Evolutionary conservation across 2,329 filamentous ascomycete species (phyloP).

Genomic region (Claviceps arundinis): DNA sequence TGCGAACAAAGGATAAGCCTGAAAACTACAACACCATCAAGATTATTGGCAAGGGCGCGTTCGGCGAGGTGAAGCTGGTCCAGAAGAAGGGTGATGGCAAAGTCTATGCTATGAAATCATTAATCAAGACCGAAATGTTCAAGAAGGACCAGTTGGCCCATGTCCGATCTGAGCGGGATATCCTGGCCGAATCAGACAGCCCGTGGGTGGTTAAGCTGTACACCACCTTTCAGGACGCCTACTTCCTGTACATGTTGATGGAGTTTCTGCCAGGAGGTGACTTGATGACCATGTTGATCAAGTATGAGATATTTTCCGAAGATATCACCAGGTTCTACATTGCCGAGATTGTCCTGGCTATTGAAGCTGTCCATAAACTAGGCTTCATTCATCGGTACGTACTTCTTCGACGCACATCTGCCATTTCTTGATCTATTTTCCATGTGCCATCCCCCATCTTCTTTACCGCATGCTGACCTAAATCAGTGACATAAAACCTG

Average conservation of each 20-base stretch:
- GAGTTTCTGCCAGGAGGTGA: slow-evolving; percentile 97
- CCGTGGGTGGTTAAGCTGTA: slow-evolving; percentile 98
- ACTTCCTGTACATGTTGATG: slow-evolving; percentile 98
- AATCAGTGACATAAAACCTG: slow-evolving; percentile 88
- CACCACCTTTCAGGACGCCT: slow-evolving; percentile 92
- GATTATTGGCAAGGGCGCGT: slow-evolving; percentile 97
- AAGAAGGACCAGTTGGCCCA: slow-evolving; percentile 97
- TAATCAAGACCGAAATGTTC: slow-evolving; percentile 99
- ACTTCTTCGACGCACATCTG: not conserved
- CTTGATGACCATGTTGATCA: slow-evolving; percentile 99
- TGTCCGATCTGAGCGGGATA: slow-evolving; percentile 93
- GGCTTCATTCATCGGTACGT: slow-evolving; percentile 94
- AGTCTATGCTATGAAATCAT: slow-evolving; percentile 94
- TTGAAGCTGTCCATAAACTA: slow-evolving; percentile 94
- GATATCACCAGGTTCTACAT: slow-evolving; percentile 99
- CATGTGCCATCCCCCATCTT: not conserved
- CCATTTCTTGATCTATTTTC: not conserved
- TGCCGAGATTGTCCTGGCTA: slow-evolving; percentile 94
- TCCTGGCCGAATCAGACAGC: slow-evolving; percentile 96
- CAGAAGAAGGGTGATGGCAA: slow-evolving; percentile 94
- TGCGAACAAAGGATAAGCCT: slow-evolving; percentile 84
- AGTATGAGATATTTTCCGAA: slow-evolving; percentile 98
- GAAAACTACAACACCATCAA: slow-evolving; percentile 94
- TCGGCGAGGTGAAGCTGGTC: slow-evolving; percentile 94
- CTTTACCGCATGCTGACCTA: not conserved